Percentiles rank a stretch among this genome's conserved stretches.
Evolutionary conservation across 2,329 filamentous ascomycete species (phyloP).

Genomic region (Sclerotinia borealis): DNA sequence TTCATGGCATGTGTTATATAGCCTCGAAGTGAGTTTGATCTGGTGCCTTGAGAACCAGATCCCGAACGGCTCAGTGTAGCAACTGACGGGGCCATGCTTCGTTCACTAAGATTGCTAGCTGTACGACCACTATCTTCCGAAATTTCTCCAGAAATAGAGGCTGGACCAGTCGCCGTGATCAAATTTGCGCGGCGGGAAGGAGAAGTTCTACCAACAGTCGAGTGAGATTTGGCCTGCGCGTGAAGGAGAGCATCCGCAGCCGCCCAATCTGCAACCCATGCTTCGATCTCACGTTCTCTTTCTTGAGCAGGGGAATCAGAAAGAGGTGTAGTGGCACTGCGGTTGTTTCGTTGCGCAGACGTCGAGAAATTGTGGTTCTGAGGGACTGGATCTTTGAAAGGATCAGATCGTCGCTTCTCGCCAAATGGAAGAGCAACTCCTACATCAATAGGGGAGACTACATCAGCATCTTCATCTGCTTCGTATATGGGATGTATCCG

Average conservation of each 20-base stretch:
- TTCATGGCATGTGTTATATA: conserved; percentile 27
- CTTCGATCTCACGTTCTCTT: conserved; percentile 31
- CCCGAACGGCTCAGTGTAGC: conserved; percentile 26
- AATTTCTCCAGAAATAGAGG: conserved; percentile 22
- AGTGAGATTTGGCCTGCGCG: conserved; percentile 27
- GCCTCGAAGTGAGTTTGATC: conserved; percentile 29
- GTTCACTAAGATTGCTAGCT: conserved; percentile 32
- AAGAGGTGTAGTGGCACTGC: conserved; percentile 16
- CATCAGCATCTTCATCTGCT: conserved; percentile 44
- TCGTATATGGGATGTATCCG: conserved; percentile 60
- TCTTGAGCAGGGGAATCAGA: conserved; percentile 26
- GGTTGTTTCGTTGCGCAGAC: conserved; percentile 9
- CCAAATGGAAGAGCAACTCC: conserved; percentile 20
- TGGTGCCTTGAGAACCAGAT: conserved; percentile 26
- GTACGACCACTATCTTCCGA: conserved; percentile 30
- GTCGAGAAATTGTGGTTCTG: conserved; percentile 11
- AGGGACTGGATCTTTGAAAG: conserved; percentile 27
- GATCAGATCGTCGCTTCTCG: conserved; percentile 25
- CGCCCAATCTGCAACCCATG: conserved; percentile 35
- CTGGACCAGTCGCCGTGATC: conserved; percentile 21
- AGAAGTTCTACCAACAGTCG: conserved; percentile 28
- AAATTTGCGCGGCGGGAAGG: conserved; percentile 30
- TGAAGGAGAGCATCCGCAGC: conserved; percentile 31
- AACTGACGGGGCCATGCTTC: conserved; percentile 24
- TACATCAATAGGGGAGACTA: conserved; percentile 15